Base-by-base conservation (phyloP, 805 yeast genomes). In the Sporopachydermia quercuum region DNA sequence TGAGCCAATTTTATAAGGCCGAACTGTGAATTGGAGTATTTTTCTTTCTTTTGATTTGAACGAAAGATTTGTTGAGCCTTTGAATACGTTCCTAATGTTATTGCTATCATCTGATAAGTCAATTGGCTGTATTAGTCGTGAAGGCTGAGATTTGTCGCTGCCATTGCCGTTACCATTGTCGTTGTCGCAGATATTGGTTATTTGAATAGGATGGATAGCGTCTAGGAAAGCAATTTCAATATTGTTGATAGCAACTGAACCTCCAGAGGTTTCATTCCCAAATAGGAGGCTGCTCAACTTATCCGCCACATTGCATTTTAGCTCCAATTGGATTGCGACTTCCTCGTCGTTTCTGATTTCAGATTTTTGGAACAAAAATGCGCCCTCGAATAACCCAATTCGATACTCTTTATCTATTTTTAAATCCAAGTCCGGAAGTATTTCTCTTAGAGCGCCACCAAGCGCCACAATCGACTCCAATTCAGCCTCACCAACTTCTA, bases 1-100 rank as follows among this genome's bases (percentile, higher is more conserved):
- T 23, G 30, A 8, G 8, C 30, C 30, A 8, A 8, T 23, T 23
- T 8, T 8, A 8, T 23, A 8, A n/a, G 30, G 13, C 8, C 13
- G 30, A 23, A 23, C 30, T n/a, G 8, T n/a, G n/a, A 55, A 35
- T 43, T 58, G 52, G 41, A 58, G 55, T 1, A 52, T 50, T 6
- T 40, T 43, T 3, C 47, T 39, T 18, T 38, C 42, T 4, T 42
- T 44, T 4, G 48, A 39, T 1, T 15, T 36, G 39, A 57, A 54
- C 3, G 16, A 35, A 16, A 57, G 45, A 17, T 48, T 41, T 4
- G 49, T 52, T 14, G 34, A 36, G 3, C 40, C 45, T 5, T 40
- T 15, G 4, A 36, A 36, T n/a, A 4, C 41, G 45, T 4, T 4
- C 5, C 5, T 30, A 33, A 13, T 13, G 13, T 35, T 13, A 8